These are phyloP conservation scores for Sphaceloma murrayae DNA, from an alignment of 2,329 filamentous ascomycete species.

Conservation along the genomic window DNA sequence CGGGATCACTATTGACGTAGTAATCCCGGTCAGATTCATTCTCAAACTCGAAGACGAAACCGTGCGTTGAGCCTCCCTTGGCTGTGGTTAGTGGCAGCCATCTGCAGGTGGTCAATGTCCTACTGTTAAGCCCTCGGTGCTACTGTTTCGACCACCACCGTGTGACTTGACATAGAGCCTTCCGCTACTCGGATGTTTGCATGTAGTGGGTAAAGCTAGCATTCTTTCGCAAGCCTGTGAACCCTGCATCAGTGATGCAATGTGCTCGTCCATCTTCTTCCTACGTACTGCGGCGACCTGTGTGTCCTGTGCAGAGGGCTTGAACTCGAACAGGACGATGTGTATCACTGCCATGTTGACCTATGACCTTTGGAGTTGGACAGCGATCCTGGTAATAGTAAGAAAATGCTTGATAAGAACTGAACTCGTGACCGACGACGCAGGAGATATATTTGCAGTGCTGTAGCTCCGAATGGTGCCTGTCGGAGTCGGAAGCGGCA, in stretches of 20 bases:
- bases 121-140: slow-evolving; percentile 52
- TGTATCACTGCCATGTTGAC: slow-evolving; percentile 56
- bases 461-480: no score
- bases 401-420: neutral
- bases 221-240: slow-evolving; percentile 47
- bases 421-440: no score
- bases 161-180: slow-evolving; percentile 52
- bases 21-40: slow-evolving; percentile 56
- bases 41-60: slow-evolving; percentile 59
- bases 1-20: slow-evolving; percentile 56
- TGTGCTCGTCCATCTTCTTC: no score
- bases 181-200: slow-evolving; percentile 49
- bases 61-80: slow-evolving; percentile 55
- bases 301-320: slow-evolving; percentile 41
- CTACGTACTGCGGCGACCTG: no score
- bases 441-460: no score
- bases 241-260: no score
- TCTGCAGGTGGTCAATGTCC: slow-evolving; percentile 19
- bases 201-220: slow-evolving; percentile 48
- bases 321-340: slow-evolving; percentile 59
- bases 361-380: no score
- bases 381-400: neutral
- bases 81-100: neutral
- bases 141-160: slow-evolving; percentile 53
- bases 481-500: no score